These are phyloP conservation scores for Eurotiales sp. DNA, from an alignment of 2,329 filamentous ascomycete genomes.

Conservation along the genomic window DNA sequence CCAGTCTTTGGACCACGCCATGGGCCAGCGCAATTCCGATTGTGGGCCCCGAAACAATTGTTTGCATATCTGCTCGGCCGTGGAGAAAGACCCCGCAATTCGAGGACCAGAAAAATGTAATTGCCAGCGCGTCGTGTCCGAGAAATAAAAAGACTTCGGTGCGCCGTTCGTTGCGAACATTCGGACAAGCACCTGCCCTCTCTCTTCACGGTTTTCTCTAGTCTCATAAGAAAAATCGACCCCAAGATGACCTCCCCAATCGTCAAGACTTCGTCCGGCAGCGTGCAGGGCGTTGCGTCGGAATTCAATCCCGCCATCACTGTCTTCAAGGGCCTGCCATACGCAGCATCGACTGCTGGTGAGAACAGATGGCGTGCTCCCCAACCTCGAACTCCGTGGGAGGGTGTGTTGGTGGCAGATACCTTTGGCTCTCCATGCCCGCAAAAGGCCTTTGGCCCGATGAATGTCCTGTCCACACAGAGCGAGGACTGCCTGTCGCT, in stretches of 20 bases:
- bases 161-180: too few relatives aligned
- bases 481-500: conserved; percentile 33
- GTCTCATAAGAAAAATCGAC: not conserved
- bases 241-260: conserved; percentile 1
- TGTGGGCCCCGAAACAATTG: too few relatives aligned
- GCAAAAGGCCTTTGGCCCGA: not conserved
- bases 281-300: not conserved
- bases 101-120: too few relatives aligned
- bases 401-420: not conserved
- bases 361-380: not conserved
- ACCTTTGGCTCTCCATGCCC: not conserved
- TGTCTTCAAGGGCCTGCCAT: not conserved
- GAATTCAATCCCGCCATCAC: not conserved
- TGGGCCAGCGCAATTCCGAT: too few relatives aligned
- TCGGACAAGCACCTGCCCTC: too few relatives aligned
- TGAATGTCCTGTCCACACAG: conserved; percentile 9
- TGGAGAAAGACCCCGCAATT: too few relatives aligned
- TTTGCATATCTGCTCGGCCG: too few relatives aligned
- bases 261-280: not conserved
- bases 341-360: conserved; percentile 2
- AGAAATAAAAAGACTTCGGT: too few relatives aligned
- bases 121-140: too few relatives aligned
- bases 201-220: too few relatives aligned
- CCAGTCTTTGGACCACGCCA: too few relatives aligned
- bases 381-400: not conserved